Percentiles rank a stretch among this genome's conserved stretches.
These are phyloP conservation scores for Ustilago nuda DNA, from an alignment of 1,284 basidiomycete genomes.

Conservation along the genomic window DNA sequence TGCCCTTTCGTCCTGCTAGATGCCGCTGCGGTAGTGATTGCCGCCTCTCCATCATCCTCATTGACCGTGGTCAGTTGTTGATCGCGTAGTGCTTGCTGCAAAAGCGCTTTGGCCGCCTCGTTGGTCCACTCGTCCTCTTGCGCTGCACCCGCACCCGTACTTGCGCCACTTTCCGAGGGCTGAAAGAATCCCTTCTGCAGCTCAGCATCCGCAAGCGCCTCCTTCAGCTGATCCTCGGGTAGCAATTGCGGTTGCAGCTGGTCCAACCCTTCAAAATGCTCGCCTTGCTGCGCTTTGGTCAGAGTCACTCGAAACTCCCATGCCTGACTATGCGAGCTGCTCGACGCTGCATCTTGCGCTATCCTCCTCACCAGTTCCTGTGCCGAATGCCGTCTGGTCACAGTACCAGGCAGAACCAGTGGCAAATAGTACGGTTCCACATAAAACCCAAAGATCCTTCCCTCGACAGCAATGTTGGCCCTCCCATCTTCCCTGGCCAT, in stretches of 20 bases:
- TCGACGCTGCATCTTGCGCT: background rate
- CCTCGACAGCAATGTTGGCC: slow-evolving; percentile 39
- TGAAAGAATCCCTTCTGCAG: slow-evolving; percentile 38
- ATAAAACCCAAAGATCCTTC: slow-evolving; percentile 46
- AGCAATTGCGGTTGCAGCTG: slow-evolving; percentile 37
- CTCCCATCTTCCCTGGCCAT: background rate
- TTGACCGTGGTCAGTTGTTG: slow-evolving; percentile 31
- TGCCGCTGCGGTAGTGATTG: background rate
- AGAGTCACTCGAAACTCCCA: slow-evolving; percentile 19
- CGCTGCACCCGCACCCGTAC: background rate
- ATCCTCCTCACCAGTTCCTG: background rate
- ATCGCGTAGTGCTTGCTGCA: slow-evolving; percentile 34
- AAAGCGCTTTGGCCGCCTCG: slow-evolving; percentile 26
- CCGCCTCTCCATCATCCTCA: slow-evolving; percentile 34
- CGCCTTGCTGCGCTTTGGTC: slow-evolving; percentile 20
- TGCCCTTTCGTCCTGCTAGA: background rate
- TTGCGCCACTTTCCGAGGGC: background rate
- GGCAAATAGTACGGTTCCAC: slow-evolving; percentile 42
- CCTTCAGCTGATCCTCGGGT: slow-evolving; percentile 39
- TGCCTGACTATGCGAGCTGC: background rate
- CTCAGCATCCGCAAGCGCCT: slow-evolving; percentile 40
- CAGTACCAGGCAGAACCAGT: slow-evolving; percentile 31
- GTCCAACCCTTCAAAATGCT: slow-evolving; percentile 30
- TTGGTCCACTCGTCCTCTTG: background rate
- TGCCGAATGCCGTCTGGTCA: slow-evolving; percentile 1